Evolutionary conservation across 1,284 basidiomycete species (phyloP).

Genomic region (Cutaneotrichosporon sp.): DNA sequence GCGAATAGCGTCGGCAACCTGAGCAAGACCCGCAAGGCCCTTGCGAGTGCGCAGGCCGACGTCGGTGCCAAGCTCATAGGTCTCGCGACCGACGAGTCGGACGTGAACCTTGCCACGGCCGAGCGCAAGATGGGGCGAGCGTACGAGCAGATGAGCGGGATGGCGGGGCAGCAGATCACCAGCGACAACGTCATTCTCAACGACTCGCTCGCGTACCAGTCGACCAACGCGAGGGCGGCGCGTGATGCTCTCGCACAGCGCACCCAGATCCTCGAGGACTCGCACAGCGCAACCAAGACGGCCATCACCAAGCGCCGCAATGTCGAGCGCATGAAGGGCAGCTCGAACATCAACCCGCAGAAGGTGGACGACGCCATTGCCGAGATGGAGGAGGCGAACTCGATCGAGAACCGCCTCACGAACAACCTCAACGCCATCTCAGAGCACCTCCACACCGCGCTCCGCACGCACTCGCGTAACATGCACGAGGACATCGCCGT

Average conservation of each 20-base stretch:
- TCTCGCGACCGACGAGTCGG: slow-evolving; percentile 82
- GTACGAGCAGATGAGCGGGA: slow-evolving; percentile 79
- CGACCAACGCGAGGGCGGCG: slow-evolving; percentile 88
- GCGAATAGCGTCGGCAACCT: slow-evolving; percentile 83
- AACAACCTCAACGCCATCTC: slow-evolving; percentile 84
- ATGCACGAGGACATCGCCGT: slow-evolving; percentile 86
- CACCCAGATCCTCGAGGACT: slow-evolving; percentile 84
- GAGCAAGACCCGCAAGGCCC: slow-evolving; percentile 71
- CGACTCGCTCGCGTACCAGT: slow-evolving; percentile 89
- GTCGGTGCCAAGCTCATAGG: slow-evolving; percentile 86
- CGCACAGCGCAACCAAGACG: slow-evolving; percentile 83
- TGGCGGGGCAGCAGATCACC: slow-evolving; percentile 77
- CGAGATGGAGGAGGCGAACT: slow-evolving; percentile 90
- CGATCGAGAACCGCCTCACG: slow-evolving; percentile 78
- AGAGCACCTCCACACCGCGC: slow-evolving; percentile 79
- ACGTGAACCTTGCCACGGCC: slow-evolving; percentile 74
- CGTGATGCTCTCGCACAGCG: slow-evolving; percentile 81
- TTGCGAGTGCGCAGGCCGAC: slow-evolving; percentile 73
- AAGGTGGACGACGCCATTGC: slow-evolving; percentile 90
- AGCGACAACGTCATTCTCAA: slow-evolving; percentile 90
- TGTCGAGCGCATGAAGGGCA: slow-evolving; percentile 86
- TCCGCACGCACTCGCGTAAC: slow-evolving; percentile 76
- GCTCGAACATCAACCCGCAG: slow-evolving; percentile 78
- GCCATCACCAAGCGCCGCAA: slow-evolving; percentile 87
- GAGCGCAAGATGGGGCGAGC: slow-evolving; percentile 78